Evolutionary conservation across 2,329 filamentous ascomycete genomes (phyloP).

Genomic region (Periglandula ipomoeae): DNA sequence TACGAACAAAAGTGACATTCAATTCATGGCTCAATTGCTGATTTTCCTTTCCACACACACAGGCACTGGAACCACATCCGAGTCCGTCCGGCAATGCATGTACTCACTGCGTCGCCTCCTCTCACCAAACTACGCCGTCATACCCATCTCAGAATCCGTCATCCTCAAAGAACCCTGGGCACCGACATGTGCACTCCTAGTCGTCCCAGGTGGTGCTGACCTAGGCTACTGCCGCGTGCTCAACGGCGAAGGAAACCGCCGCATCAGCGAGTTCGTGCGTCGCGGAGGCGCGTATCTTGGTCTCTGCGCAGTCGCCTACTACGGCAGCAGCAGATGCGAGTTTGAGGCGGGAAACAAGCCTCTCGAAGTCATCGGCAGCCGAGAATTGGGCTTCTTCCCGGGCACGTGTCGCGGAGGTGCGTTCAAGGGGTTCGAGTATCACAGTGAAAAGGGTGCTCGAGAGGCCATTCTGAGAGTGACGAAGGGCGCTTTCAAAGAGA

Average conservation of each 20-base stretch:
- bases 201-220: slow-evolving; percentile 91
- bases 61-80: slow-evolving; percentile 79
- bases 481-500: slow-evolving; percentile 46
- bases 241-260: slow-evolving; percentile 79
- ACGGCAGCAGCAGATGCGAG: slow-evolving; percentile 71
- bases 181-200: slow-evolving; percentile 75
- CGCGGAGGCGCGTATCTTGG: slow-evolving; percentile 80
- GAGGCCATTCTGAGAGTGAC: slow-evolving; percentile 60
- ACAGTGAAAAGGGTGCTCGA: slow-evolving; percentile 74
- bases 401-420: slow-evolving; percentile 79
- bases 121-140: slow-evolving; percentile 86
- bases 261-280: slow-evolving; percentile 78
- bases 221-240: slow-evolving; percentile 80
- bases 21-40: background rate
- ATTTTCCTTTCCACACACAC: slow-evolving; percentile 12
- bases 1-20: too few species aligned
- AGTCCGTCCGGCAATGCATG: slow-evolving; percentile 83
- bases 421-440: slow-evolving; percentile 83
- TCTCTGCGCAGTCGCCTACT: slow-evolving; percentile 92
- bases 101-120: slow-evolving; percentile 79
- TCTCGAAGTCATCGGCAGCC: slow-evolving; percentile 75
- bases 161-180: slow-evolving; percentile 90
- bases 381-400: slow-evolving; percentile 84
- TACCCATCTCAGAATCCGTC: slow-evolving; percentile 67
- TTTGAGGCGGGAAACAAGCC: slow-evolving; percentile 75